Evolutionary conservation across 306 rosid species (phyloP), one percentile per base, ranked within the genome.

Genomic region (Carpinus viminea): DNA sequence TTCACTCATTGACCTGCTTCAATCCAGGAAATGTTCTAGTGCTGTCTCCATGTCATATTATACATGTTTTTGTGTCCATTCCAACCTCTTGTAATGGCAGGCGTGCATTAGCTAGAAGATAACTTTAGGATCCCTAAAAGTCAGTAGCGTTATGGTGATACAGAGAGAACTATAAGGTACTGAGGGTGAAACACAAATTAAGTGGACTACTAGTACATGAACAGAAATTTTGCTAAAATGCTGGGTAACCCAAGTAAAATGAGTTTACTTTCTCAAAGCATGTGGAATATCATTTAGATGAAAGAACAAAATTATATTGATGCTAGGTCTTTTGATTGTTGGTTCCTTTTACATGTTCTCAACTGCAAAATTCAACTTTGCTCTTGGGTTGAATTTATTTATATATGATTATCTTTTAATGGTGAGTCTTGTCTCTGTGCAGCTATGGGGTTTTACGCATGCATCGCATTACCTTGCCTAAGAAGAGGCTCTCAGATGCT

Each of bases 361-460:
- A 34, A 69, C 43, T 84, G 60, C 70, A 70, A n/a, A 55, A 20
- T 36, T 36, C 34, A 54, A n/a, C 13, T 41, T 36, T 60, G 15
- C 15, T 72, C 62, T 26, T 4, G 17, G 16, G 43, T 76, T 4
- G 12, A 51, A 51, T 47, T 53, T 31, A 31, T 24, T 24, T 41
- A 5, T 7, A 47, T 20, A 26, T 26, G n/a, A 46, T 46, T 28
- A 72, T 72, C 38, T 41, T 61, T 82, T 74, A 78, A 69, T 78
- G n/a, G 2, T 74, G 66, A 73, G 9, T 81, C 80, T 83, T 28
- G 79, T 61, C 41, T 61, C 43, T 52, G 41, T 88, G 93, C 98
- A 96, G 99, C 85, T 96, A 69, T 96, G 99, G 99, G 98, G 99
- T 74, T 96, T 96, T 70, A 80, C 91, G n/a, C 99, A 95, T 82